These are phyloP conservation scores for Podila epicladia DNA, from an alignment of 192 early-diverging fungal species.

Conservation along the genomic window DNA sequence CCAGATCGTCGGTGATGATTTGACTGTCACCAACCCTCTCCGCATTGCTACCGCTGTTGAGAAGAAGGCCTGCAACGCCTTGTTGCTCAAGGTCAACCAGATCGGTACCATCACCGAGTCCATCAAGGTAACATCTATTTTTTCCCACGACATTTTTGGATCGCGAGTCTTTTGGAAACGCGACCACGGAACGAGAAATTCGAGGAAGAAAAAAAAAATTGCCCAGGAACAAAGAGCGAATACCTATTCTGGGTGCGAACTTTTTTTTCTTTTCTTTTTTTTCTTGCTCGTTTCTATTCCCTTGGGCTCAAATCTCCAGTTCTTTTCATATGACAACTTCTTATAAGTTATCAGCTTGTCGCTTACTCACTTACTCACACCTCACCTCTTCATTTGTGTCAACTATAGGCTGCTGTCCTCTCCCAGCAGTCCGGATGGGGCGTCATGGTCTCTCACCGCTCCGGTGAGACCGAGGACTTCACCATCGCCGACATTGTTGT, in stretches of 20 bases:
- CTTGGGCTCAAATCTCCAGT: slow-evolving; percentile 13
- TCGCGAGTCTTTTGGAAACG: not conserved
- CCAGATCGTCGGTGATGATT: slow-evolving; percentile 98
- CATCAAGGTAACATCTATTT: slow-evolving; percentile 64
- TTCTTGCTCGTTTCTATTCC: slow-evolving; percentile 26
- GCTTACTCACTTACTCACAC: not conserved
- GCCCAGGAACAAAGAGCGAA: too few relatives aligned
- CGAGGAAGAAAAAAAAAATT: slow-evolving; percentile 1
- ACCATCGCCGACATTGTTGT: slow-evolving; percentile 96
- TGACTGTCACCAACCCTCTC: slow-evolving; percentile 97
- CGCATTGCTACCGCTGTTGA: slow-evolving; percentile 91
- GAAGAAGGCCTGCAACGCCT: slow-evolving; percentile 93
- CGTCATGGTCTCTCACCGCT: slow-evolving; percentile 99
- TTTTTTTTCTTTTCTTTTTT: slow-evolving; percentile 6
- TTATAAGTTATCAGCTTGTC: slow-evolving; percentile 28
- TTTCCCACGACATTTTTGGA: not conserved
- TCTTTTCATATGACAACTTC: not conserved
- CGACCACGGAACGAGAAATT: too few relatives aligned
- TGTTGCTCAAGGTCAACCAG: slow-evolving; percentile 99
- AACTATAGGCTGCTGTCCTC: slow-evolving; percentile 66
- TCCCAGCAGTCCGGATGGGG: slow-evolving; percentile 95
- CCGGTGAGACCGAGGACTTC: slow-evolving; percentile 98
- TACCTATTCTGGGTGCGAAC: not conserved
- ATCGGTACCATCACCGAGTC: slow-evolving; percentile 98
- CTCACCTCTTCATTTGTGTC: not conserved